Conservation (phyloP, 768 basidiomycete species). For the Xerocomellus intermedius region DNA sequence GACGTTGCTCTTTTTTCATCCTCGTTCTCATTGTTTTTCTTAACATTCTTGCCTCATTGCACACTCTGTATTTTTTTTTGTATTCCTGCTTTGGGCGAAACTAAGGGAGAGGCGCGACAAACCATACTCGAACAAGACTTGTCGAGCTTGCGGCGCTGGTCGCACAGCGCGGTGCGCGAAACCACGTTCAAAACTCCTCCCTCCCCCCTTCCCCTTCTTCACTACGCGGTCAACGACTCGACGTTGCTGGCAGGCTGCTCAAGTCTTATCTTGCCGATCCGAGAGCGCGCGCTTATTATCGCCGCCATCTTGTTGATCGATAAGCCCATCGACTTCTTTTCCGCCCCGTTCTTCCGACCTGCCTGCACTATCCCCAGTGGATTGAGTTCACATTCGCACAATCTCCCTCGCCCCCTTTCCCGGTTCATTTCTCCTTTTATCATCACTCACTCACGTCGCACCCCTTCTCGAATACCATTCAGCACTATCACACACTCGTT, state of each 20-base stretch:
- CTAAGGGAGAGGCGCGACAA: constrained; percentile 22
- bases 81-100: constrained; percentile 31
- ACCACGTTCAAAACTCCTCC: constrained; percentile 23
- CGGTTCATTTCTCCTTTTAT: constrained; percentile 15
- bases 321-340: constrained; percentile 33
- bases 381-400: constrained; percentile 26
- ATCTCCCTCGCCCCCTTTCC: constrained; percentile 24
- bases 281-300: constrained; percentile 31
- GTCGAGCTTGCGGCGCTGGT: constrained; percentile 32
- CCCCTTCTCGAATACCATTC: constrained; percentile 25
- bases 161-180: constrained; percentile 35
- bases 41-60: constrained; percentile 33
- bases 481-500: constrained; percentile 13
- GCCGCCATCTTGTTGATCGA: constrained; percentile 46
- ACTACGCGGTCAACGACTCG: constrained; percentile 36
- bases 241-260: constrained; percentile 37
- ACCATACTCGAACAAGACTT: constrained; percentile 19
- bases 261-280: constrained; percentile 33
- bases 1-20: constrained; percentile 36
- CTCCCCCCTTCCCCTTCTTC: constrained; percentile 1
- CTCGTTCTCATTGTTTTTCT: constrained; percentile 29
- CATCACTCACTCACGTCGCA: constrained; percentile 20
- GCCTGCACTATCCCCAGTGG: constrained; percentile 25
- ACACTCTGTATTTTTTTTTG: constrained; percentile 34
- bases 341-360: constrained; percentile 23